phyloP scores from a whole-genome alignment of 805 yeast genomes.

The Lachancea sp. region DNA sequence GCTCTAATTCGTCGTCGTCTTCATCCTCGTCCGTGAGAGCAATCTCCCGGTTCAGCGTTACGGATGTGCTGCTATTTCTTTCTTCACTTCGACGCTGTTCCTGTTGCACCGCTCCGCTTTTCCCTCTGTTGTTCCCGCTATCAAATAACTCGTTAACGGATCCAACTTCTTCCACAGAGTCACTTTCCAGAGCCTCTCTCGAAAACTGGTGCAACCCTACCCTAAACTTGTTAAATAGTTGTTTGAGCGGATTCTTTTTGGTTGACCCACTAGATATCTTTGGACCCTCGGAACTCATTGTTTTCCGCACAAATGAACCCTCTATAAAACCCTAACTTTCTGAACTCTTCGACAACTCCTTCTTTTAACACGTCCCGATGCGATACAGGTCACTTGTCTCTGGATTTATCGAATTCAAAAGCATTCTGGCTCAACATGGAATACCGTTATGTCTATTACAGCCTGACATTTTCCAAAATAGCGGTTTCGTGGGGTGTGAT shows the following conservation, averaged over 20 bases:
- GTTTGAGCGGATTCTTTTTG: conserved; percentile 1
- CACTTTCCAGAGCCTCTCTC: conserved; percentile 10
- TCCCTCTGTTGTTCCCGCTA: background rate
- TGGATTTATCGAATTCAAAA: too few relatives aligned
- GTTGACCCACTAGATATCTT: background rate
- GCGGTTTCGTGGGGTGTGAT: too few relatives aligned
- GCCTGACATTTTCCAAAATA: too few relatives aligned
- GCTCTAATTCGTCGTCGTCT: conserved; percentile 5
- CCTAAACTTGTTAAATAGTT: conserved; percentile 2
- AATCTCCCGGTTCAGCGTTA: conserved; percentile 16
- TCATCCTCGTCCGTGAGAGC: conserved; percentile 23
- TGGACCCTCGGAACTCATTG: background rate
- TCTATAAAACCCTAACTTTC: too few relatives aligned
- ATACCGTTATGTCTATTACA: too few relatives aligned
- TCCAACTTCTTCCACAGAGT: conserved; percentile 4
- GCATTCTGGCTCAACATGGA: too few relatives aligned
- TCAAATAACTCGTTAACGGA: conserved; percentile 45
- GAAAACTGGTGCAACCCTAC: conserved; percentile 6
- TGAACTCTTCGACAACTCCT: too few relatives aligned
- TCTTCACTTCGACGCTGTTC: conserved; percentile 2
- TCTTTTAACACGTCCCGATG: too few relatives aligned
- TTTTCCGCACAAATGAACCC: background rate
- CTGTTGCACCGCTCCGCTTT: background rate
- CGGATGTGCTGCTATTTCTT: conserved; percentile 7
- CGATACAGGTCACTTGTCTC: too few relatives aligned